Conservation (phyloP, 2,329 filamentous ascomycete species). For the Aspergillus transmontanensis region DNA sequence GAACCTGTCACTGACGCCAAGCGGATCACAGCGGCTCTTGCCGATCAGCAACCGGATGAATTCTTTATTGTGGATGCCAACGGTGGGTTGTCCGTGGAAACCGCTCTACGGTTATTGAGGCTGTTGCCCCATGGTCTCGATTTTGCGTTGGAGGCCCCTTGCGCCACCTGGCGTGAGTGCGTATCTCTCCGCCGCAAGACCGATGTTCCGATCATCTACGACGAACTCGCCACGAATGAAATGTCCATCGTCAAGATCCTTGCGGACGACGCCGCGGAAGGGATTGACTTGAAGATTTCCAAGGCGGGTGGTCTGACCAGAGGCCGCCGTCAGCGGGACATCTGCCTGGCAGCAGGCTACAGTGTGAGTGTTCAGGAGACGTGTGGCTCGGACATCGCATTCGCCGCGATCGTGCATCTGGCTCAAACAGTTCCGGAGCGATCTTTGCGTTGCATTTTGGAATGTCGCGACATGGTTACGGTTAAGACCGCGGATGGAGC, state of each 20-base stretch:
- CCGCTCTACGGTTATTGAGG: constrained; percentile 24
- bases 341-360: constrained; percentile 25
- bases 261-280: constrained; percentile 29
- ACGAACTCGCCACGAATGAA: constrained; percentile 25
- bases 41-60: constrained; percentile 17
- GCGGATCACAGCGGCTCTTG: constrained; percentile 10
- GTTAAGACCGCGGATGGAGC: constrained; percentile 25
- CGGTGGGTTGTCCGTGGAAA: constrained; percentile 24
- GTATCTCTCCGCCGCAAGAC: constrained; percentile 25
- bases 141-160: constrained; percentile 29
- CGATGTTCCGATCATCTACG: constrained; percentile 25
- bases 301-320: constrained; percentile 23
- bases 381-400: constrained; percentile 27
- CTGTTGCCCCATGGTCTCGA: constrained; percentile 25
- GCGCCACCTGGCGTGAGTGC: constrained; percentile 25
- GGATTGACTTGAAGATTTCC: constrained; percentile 28
- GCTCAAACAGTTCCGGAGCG: constrained; percentile 21
- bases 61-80: constrained; percentile 27
- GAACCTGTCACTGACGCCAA: constrained; percentile 19
- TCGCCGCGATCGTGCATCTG: constrained; percentile 29
- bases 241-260: constrained; percentile 21
- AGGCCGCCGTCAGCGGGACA: constrained; percentile 25
- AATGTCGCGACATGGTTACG: constrained; percentile 23
- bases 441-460: constrained; percentile 15
- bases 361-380: constrained; percentile 28